Evolutionary conservation across 768 basidiomycete genomes (phyloP).

Genomic region (Daedaleopsis nitida): DNA sequence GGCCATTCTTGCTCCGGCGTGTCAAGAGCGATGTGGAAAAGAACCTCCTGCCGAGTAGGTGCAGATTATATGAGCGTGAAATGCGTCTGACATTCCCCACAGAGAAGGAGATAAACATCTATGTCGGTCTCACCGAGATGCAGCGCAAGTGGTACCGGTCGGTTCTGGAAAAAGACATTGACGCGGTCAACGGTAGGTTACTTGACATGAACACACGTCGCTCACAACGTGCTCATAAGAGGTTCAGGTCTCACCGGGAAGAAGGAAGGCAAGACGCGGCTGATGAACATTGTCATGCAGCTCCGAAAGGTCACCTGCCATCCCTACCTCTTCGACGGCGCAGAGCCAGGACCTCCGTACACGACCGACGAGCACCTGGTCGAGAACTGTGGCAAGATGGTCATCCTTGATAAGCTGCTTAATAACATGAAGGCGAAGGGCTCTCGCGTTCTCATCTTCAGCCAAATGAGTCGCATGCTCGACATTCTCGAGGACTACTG

Average conservation of each 20-base stretch:
- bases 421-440: slow-evolving; percentile 87
- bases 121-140: slow-evolving; percentile 96
- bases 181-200: slow-evolving; percentile 87
- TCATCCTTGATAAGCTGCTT: slow-evolving; percentile 93
- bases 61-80: not conserved
- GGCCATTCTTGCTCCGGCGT: slow-evolving; percentile 90
- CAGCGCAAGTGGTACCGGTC: slow-evolving; percentile 98
- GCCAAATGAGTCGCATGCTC: slow-evolving; percentile 98
- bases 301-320: slow-evolving; percentile 88
- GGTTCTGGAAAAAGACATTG: slow-evolving; percentile 96
- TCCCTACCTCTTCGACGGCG: slow-evolving; percentile 91
- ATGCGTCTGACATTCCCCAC: not conserved
- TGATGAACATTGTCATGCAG: slow-evolving; percentile 99
- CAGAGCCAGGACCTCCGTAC: slow-evolving; percentile 98
- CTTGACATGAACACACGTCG: not conserved
- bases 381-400: slow-evolving; percentile 95
- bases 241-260: slow-evolving; percentile 81
- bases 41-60: slow-evolving; percentile 83
- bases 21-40: slow-evolving; percentile 99
- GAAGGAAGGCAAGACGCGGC: slow-evolving; percentile 96
- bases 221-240: not conserved
- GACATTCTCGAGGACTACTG: slow-evolving; percentile 99
- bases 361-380: slow-evolving; percentile 97
- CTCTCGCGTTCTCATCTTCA: slow-evolving; percentile 96
- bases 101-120: slow-evolving; percentile 99